phyloP scores from a whole-genome alignment of 139 green algal genomes.

The Gonium pectorale region DNA sequence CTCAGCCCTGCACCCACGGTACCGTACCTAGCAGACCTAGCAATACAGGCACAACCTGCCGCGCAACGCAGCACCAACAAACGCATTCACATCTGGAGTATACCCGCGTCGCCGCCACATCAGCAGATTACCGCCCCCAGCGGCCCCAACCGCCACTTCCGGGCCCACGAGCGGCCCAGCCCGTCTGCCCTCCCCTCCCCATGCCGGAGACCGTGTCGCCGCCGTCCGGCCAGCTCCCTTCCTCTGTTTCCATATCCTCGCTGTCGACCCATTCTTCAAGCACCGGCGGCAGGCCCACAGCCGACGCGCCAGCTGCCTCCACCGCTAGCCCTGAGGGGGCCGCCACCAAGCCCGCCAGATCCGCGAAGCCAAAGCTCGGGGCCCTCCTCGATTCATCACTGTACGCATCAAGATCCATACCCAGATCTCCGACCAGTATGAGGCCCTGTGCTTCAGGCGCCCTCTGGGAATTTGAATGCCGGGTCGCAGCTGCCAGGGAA shows the following conservation, averaged over 20 bases:
- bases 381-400: background rate
- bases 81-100: too few species aligned
- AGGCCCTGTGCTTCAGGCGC: conserved; percentile 7
- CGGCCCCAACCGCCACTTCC: background rate
- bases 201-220: background rate
- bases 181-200: background rate
- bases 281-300: background rate
- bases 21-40: too few species aligned
- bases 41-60: too few species aligned
- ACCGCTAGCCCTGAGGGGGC: background rate
- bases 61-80: too few species aligned
- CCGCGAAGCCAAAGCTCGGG: background rate
- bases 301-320: background rate
- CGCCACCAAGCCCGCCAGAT: conserved; percentile 18
- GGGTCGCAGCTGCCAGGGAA: background rate
- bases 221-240: background rate
- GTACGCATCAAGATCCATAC: background rate
- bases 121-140: background rate
- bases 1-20: too few species aligned
- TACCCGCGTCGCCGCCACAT: too few species aligned
- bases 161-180: background rate
- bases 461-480: too few species aligned
- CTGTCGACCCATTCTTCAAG: too few species aligned
- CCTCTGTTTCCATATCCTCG: background rate
- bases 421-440: conserved; percentile 11